These are phyloP conservation scores for Thymus quinquecostatus DNA, from an alignment of 257 asterid genomes.

Conservation along the genomic window DNA sequence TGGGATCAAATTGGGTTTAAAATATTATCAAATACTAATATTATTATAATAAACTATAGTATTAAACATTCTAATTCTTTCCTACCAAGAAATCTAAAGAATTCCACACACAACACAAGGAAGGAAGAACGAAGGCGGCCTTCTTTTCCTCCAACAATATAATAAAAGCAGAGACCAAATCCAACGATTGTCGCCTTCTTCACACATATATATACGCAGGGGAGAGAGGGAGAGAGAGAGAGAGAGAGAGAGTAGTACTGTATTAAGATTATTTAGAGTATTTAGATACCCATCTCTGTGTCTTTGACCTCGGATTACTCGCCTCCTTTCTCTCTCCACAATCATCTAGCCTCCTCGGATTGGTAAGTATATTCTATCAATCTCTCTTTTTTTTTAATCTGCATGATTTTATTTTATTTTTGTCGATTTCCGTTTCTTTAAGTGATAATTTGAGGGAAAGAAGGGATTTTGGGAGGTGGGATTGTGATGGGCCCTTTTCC, in stretches of 20 bases:
- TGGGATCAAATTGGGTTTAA: too few relatives aligned
- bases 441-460: constrained; percentile 12
- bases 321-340: constrained; percentile 36
- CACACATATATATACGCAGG: neutral
- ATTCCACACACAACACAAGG: too few relatives aligned
- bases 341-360: constrained; percentile 39
- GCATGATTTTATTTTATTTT: too few relatives aligned
- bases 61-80: too few relatives aligned
- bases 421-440: neutral
- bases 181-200: constrained; percentile 16
- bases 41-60: too few relatives aligned
- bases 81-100: too few relatives aligned
- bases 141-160: neutral
- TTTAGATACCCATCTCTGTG: constrained; percentile 27
- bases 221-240: neutral
- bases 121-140: neutral
- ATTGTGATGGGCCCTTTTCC: constrained; percentile 23
- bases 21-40: too few relatives aligned
- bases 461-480: constrained; percentile 13
- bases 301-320: constrained; percentile 43
- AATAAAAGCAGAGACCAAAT: constrained; percentile 15
- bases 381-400: neutral
- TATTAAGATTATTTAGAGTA: neutral
- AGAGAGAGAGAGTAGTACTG: too few relatives aligned
- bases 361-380: constrained; percentile 24